A percentile compares a stretch with the other conserved stretches of the same genome.
phyloP scores from a whole-genome alignment of 345 rosid genomes.

The Salix dunnii region DNA sequence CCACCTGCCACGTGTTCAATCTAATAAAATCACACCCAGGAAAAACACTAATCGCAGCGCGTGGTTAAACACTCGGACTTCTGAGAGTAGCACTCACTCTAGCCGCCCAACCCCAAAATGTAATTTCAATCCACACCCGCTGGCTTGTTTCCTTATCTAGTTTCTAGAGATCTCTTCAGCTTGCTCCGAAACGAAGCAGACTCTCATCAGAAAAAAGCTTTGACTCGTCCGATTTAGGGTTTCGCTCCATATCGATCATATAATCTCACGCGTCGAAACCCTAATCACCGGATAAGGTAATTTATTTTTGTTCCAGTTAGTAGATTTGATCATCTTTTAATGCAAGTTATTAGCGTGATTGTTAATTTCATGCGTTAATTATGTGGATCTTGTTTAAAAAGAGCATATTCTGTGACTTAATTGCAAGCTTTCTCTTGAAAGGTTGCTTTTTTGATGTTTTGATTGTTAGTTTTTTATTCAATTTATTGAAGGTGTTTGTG shows the following conservation, averaged over 20 bases:
- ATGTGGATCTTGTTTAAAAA: neutral
- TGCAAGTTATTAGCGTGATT: neutral
- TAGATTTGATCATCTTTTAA: neutral
- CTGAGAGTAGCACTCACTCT: neutral
- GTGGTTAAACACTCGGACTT: neutral
- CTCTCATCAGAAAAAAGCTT: neutral
- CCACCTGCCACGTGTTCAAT: neutral
- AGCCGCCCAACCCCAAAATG: neutral
- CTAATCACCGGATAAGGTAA: conserved; percentile 39
- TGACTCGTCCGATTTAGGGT: conserved; percentile 28
- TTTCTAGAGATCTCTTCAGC: no score
- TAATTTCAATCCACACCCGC: neutral
- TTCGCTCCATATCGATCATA: neutral
- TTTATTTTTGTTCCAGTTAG: neutral
- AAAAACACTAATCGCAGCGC: neutral
- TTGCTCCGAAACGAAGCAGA: neutral
- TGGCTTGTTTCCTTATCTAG: neutral
- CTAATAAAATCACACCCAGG: neutral
- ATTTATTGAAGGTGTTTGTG: neutral
- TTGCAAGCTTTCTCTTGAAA: neutral
- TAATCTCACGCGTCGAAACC: conserved; percentile 15
- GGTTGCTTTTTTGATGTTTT: neutral
- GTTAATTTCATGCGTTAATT: neutral
- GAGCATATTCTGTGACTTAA: neutral
- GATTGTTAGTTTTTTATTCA: neutral